Evolutionary conservation across 768 basidiomycete genomes (phyloP).

Genomic region (Gyrodon lividus): DNA sequence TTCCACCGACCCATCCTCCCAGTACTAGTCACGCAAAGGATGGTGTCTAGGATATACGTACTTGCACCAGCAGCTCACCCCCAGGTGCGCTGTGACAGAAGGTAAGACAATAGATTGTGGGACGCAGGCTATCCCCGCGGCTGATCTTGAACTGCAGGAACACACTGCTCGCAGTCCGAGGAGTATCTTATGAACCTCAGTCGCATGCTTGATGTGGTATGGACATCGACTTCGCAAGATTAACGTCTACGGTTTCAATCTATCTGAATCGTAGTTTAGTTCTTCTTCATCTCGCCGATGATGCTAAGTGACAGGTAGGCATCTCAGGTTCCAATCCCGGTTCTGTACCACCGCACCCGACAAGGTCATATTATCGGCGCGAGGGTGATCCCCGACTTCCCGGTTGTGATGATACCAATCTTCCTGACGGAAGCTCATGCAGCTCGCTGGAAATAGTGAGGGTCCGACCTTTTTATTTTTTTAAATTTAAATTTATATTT

Average conservation of each 20-base stretch:
- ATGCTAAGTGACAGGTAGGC: conserved; percentile 7
- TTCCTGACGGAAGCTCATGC: background rate
- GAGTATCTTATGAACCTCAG: conserved; percentile 16
- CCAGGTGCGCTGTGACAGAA: conserved; percentile 14
- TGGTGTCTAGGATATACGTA: conserved; percentile 14
- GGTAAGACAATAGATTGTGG: conserved; percentile 3
- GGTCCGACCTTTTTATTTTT: background rate
- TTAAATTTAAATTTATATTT: too few relatives aligned
- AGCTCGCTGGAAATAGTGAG: background rate
- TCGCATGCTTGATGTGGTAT: background rate
- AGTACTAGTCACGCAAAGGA: background rate
- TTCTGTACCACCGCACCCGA: conserved; percentile 12
- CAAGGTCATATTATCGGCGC: conserved; percentile 18
- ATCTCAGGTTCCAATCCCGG: conserved; percentile 6
- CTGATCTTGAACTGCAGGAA: conserved; percentile 15
- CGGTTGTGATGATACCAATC: conserved; percentile 5
- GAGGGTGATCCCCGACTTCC: conserved; percentile 2
- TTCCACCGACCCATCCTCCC: background rate
- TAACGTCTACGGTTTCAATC: conserved; percentile 20
- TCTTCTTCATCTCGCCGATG: conserved; percentile 7
- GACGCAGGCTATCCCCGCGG: conserved; percentile 25
- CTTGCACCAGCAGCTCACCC: background rate
- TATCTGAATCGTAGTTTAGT: conserved; percentile 8
- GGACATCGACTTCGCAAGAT: conserved; percentile 12
- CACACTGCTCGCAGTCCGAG: conserved; percentile 21